phyloP scores from a whole-genome alignment of 768 basidiomycete genomes.

The Tricholoma furcatifolium region DNA sequence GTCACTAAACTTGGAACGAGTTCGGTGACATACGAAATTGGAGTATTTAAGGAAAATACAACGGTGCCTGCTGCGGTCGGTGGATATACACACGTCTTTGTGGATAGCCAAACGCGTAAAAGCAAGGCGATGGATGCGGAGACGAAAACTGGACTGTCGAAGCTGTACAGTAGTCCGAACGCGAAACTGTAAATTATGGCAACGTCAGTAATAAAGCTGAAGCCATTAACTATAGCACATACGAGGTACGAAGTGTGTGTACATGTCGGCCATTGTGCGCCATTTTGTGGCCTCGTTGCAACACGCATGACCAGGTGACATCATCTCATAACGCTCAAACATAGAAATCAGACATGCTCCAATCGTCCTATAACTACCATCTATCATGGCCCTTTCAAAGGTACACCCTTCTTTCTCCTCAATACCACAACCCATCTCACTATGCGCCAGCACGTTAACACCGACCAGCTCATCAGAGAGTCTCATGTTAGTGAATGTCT shows the following conservation, averaged over 20 bases:
- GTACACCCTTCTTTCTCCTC: conserved; percentile 22
- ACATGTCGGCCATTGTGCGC: no score
- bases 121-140: conserved; percentile 44
- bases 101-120: conserved; percentile 57
- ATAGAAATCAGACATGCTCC: not conserved
- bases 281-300: no score
- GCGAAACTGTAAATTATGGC: conserved; percentile 13
- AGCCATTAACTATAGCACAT: not conserved
- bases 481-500: conserved; percentile 37
- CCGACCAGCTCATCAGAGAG: conserved; percentile 61
- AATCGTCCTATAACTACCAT: not conserved
- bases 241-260: no score
- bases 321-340: not conserved
- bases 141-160: conserved; percentile 46
- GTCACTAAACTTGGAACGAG: conserved; percentile 68
- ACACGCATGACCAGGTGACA: not conserved
- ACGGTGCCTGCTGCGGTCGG: conserved; percentile 44
- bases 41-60: conserved; percentile 58
- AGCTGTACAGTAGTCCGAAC: conserved; percentile 24
- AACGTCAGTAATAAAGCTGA: not conserved
- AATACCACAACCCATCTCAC: not conserved
- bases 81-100: conserved; percentile 84
- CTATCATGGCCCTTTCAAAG: conserved; percentile 62
- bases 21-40: conserved; percentile 80
- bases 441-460: conserved; percentile 56